These are phyloP conservation scores for Mortierella sp. DNA, from an alignment of 371 early-diverging fungal genomes.

Conservation along the genomic window DNA sequence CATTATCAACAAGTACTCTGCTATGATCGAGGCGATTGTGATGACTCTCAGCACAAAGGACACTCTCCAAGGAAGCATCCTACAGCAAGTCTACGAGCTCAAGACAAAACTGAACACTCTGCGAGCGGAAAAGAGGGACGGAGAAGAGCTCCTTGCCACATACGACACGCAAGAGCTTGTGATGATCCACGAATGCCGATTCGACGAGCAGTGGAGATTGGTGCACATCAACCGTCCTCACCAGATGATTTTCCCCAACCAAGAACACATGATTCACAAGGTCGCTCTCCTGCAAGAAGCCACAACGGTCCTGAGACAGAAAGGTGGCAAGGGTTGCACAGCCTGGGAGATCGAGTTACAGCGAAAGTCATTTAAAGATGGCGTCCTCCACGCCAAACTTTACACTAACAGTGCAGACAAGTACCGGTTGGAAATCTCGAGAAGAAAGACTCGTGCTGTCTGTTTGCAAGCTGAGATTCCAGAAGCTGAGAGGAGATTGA, in stretches of 20 bases:
- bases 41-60: conserved; percentile 15
- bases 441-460: background rate
- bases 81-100: background rate
- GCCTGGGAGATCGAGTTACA: conserved; percentile 8
- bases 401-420: conserved; percentile 11
- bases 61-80: background rate
- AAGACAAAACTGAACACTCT: background rate
- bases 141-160: background rate
- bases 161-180: conserved; percentile 1
- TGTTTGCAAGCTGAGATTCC: conserved; percentile 3
- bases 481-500: background rate
- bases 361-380: background rate
- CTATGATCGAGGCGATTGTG: background rate
- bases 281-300: conserved; percentile 1
- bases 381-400: conserved; percentile 18
- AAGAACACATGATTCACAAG: conserved; percentile 4
- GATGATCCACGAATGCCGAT: background rate
- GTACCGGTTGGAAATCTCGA: background rate
- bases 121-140: background rate
- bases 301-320: background rate
- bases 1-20: background rate
- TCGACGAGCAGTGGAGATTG: conserved; percentile 13
- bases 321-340: background rate
- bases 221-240: background rate
- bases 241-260: background rate